Conservation (phyloP, 768 basidiomycete genomes). For the Candolleomyces efflorescens region DNA sequence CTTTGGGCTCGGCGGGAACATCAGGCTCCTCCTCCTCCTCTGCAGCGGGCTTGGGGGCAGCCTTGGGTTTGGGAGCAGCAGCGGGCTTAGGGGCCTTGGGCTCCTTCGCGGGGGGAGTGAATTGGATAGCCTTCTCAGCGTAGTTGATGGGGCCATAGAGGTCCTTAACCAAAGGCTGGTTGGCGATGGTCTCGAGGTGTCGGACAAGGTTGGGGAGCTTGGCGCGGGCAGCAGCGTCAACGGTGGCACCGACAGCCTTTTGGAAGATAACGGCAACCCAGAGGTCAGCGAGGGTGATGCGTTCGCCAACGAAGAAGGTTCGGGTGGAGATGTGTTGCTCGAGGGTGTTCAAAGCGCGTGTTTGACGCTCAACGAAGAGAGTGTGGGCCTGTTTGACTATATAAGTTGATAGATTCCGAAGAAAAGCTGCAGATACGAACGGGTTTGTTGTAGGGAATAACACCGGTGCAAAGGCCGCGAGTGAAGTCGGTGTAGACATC, state of each 20-base stretch:
- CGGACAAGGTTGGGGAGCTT: constrained; percentile 78
- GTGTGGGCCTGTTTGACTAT: constrained; percentile 49
- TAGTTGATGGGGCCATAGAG: constrained; percentile 59
- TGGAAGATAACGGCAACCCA: constrained; percentile 56
- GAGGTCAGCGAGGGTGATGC: constrained; percentile 93
- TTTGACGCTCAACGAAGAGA: constrained; percentile 45
- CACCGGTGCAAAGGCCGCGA: constrained; percentile 38
- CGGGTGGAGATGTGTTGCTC: constrained; percentile 69
- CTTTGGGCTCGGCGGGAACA: constrained; percentile 81
- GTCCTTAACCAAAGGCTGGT: constrained; percentile 73
- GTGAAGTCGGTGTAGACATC: constrained; percentile 32
- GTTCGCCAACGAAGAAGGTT: constrained; percentile 92
- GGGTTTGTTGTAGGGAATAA: constrained; percentile 78
- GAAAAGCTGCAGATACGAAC: constrained; percentile 34
- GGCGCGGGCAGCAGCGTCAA: constrained; percentile 65
- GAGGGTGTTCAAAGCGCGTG: constrained; percentile 58
- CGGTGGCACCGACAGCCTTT: constrained; percentile 45
- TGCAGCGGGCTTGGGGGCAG: constrained; percentile 61
- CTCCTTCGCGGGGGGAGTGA: constrained; percentile 72
- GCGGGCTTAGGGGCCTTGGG: constrained; percentile 64
- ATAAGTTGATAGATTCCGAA: neutral
- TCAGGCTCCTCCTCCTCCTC: constrained; percentile 73
- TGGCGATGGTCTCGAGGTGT: constrained; percentile 80
- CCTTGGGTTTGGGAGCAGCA: constrained; percentile 50
- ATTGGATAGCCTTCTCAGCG: constrained; percentile 68